These are phyloP conservation scores for Beauveria scarabaeidicola DNA, from an alignment of 2,329 filamentous ascomycete genomes.

Conservation along the genomic window DNA sequence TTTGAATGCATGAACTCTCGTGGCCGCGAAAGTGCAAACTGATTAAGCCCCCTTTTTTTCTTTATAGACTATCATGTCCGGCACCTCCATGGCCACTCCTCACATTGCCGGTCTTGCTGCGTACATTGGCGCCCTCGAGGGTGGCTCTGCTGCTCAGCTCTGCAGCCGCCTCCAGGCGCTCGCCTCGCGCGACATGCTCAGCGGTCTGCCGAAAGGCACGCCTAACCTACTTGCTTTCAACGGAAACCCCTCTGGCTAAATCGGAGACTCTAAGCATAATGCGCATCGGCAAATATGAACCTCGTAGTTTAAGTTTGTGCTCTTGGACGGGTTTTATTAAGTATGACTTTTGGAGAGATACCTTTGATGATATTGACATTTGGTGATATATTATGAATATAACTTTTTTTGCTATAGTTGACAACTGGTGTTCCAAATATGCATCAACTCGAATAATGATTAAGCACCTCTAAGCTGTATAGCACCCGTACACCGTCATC, in stretches of 20 bases:
- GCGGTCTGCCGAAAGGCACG: constrained; percentile 33
- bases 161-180: constrained; percentile 36
- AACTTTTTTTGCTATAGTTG: too few relatives aligned
- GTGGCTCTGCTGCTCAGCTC: constrained; percentile 33
- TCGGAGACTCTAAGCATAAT: neutral
- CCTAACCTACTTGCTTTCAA: constrained; percentile 49
- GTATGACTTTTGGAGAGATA: too few relatives aligned
- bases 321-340: too few relatives aligned
- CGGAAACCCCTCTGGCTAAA: constrained; percentile 22
- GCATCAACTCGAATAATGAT: too few relatives aligned
- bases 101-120: constrained; percentile 33
- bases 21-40: too few relatives aligned
- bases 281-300: neutral
- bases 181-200: constrained; percentile 32
- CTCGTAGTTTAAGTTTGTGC: too few relatives aligned
- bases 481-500: neutral
- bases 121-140: constrained; percentile 38
- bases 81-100: constrained; percentile 34
- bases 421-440: too few relatives aligned
- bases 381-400: too few relatives aligned
- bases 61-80: constrained; percentile 26
- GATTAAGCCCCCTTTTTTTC: constrained; percentile 15
- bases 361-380: too few relatives aligned
- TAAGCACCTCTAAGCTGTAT: neutral
- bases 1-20: too few relatives aligned